These are phyloP conservation scores for Trichophyton benhamiae DNA, from an alignment of 2,329 filamentous ascomycete genomes.

Conservation along the genomic window DNA sequence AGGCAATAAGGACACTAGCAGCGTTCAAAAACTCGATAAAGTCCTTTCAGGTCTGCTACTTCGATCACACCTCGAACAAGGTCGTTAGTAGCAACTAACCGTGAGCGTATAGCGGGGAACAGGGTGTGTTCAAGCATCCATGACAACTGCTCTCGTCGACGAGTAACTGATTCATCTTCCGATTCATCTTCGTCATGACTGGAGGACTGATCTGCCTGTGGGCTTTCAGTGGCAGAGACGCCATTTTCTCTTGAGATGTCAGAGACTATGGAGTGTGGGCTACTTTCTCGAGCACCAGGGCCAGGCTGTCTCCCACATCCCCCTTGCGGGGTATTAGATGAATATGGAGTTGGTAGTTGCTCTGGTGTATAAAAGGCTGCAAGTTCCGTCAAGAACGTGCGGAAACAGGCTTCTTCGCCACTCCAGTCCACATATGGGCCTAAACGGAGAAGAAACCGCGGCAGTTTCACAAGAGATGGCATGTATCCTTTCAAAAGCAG, in stretches of 20 bases:
- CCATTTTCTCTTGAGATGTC: neutral
- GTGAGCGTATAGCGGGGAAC: conserved; percentile 76
- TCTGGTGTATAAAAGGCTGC: conserved; percentile 88
- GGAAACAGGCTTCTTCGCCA: conserved; percentile 74
- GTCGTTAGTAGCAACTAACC: conserved; percentile 67
- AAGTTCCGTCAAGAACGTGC: conserved; percentile 70
- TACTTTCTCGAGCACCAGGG: neutral
- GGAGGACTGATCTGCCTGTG: conserved; percentile 15
- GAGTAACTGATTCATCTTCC: conserved; percentile 29
- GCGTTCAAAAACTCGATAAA: conserved; percentile 90
- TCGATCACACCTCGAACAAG: conserved; percentile 71
- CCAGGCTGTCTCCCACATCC: neutral
- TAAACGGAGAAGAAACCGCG: conserved; percentile 72
- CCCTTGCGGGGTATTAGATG: conserved; percentile 8
- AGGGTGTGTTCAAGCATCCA: conserved; percentile 71
- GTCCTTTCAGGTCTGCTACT: conserved; percentile 77
- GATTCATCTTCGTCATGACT: conserved; percentile 34
- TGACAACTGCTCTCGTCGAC: conserved; percentile 55
- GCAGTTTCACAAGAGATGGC: conserved; percentile 74
- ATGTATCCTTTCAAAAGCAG: conserved; percentile 80
- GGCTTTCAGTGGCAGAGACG: conserved; percentile 2
- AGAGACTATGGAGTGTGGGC: neutral
- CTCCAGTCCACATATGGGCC: conserved; percentile 83
- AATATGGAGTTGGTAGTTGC: conserved; percentile 45
- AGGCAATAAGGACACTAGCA: conserved; percentile 45